Percentiles rank a stretch among this genome's conserved stretches.
Conservation (phyloP, 2,329 filamentous ascomycete species). For the Rhynchosporium agropyri region DNA sequence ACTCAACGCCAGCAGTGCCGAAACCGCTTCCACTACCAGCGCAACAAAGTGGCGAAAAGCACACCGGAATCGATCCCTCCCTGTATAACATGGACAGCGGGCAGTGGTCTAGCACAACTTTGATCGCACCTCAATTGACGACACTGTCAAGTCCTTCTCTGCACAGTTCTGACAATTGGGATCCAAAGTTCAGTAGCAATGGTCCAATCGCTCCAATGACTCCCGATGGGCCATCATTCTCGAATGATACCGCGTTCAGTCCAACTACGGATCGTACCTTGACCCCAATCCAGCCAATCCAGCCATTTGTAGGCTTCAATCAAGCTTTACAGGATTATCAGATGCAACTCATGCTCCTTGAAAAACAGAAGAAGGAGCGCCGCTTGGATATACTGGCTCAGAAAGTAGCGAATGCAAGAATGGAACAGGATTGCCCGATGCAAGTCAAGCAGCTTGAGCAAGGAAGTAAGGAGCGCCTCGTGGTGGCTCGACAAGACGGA, state of each 20-base stretch:
- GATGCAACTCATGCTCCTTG: constrained; percentile 13
- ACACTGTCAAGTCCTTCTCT: too few species aligned
- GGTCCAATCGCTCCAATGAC: too few species aligned
- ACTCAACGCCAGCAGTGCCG: not conserved
- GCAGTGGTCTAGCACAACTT: too few species aligned
- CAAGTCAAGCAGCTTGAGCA: too few species aligned
- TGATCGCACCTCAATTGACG: not conserved
- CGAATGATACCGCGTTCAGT: not conserved
- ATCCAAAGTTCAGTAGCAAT: too few species aligned
- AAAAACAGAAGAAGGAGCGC: constrained; percentile 9
- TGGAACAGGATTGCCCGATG: too few species aligned
- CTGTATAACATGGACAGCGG: too few species aligned
- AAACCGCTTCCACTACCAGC: not conserved
- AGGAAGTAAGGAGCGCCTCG: too few species aligned
- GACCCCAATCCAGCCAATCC: not conserved
- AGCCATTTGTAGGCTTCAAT: not conserved
- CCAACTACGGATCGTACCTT: not conserved
- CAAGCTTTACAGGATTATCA: constrained; percentile 6
- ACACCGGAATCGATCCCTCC: not conserved
- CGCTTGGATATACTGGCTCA: not conserved
- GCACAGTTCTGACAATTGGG: too few species aligned
- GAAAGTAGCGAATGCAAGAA: not conserved
- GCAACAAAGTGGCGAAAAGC: not conserved
- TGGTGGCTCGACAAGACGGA: too few species aligned
- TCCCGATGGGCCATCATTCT: not conserved